Evolutionary conservation across 345 rosid genomes (phyloP).

Genomic region (Ceriops tagal): DNA sequence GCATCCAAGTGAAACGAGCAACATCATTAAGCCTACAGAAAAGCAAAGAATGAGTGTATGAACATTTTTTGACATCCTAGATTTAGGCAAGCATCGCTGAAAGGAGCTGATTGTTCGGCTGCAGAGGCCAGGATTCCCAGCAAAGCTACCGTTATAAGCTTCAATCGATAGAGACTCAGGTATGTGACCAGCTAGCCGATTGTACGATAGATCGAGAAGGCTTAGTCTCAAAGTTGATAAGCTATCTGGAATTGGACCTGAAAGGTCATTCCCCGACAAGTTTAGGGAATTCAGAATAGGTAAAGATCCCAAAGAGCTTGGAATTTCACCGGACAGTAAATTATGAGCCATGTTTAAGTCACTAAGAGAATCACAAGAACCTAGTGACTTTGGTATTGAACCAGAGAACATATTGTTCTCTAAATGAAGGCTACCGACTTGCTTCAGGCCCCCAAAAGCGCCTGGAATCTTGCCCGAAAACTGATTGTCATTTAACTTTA

Average conservation of each 20-base stretch:
- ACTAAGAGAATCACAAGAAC: conserved; percentile 57
- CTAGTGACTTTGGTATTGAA: conserved; percentile 55
- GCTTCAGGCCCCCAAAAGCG: conserved; percentile 50
- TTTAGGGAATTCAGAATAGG: conserved; percentile 69
- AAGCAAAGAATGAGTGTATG: conserved; percentile 48
- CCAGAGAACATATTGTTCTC: conserved; percentile 60
- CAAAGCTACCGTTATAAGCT: conserved; percentile 72
- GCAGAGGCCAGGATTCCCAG: conserved; percentile 69
- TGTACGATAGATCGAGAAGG: conserved; percentile 78
- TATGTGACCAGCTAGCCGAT: conserved; percentile 56
- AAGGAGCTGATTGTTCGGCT: conserved; percentile 51
- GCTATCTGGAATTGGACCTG: conserved; percentile 62
- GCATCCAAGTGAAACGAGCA: conserved; percentile 47
- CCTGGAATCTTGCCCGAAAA: conserved; percentile 60
- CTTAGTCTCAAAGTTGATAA: conserved; percentile 65
- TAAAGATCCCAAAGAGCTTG: conserved; percentile 56
- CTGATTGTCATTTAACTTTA: conserved; percentile 55
- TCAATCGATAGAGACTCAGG: conserved; percentile 64
- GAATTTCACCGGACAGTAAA: conserved; percentile 62
- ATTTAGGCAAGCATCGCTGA: conserved; percentile 40
- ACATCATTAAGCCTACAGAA: conserved; percentile 39
- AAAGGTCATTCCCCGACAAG: conserved; percentile 59
- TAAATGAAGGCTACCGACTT: conserved; percentile 51
- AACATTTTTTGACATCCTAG: conserved; percentile 43
- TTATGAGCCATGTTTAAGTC: conserved; percentile 66